These are phyloP conservation scores for Fusarium stilboides DNA, from an alignment of 2,329 filamentous ascomycete species.

Conservation along the genomic window DNA sequence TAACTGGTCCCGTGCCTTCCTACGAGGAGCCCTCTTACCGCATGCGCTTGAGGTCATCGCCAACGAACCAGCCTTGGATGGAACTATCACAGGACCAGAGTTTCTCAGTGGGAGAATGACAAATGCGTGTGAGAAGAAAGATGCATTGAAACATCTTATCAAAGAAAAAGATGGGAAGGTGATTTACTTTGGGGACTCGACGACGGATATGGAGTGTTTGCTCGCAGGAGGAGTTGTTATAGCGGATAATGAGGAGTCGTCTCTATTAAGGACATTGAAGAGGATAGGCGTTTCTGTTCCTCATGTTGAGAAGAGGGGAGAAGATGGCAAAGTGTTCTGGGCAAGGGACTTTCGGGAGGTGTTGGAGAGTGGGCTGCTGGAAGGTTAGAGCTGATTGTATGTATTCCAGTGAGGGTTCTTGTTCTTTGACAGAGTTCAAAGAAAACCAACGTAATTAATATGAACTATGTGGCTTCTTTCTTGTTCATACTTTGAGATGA, in stretches of 20 bases:
- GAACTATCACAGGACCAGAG: slow-evolving; percentile 60
- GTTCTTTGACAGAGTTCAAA: background rate
- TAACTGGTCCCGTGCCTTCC: slow-evolving; percentile 67
- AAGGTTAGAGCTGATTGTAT: slow-evolving; percentile 5
- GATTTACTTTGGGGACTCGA: slow-evolving; percentile 73
- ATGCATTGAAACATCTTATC: slow-evolving; percentile 55
- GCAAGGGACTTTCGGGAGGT: slow-evolving; percentile 63
- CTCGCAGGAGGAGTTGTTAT: slow-evolving; percentile 65
- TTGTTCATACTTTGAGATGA: too few relatives aligned
- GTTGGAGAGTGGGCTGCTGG: slow-evolving; percentile 51
- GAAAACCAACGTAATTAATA: background rate
- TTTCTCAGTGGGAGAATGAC: slow-evolving; percentile 48
- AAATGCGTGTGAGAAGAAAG: slow-evolving; percentile 64
- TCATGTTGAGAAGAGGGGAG: slow-evolving; percentile 52
- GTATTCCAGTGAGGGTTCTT: background rate
- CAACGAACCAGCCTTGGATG: slow-evolving; percentile 60
- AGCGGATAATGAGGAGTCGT: slow-evolving; percentile 54
- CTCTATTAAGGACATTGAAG: slow-evolving; percentile 56
- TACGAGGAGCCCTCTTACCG: slow-evolving; percentile 60
- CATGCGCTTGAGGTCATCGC: slow-evolving; percentile 57
- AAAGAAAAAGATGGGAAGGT: slow-evolving; percentile 43
- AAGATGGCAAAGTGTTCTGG: slow-evolving; percentile 55
- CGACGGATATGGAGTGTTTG: slow-evolving; percentile 70
- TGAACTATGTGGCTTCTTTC: background rate
- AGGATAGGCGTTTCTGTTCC: slow-evolving; percentile 58